A percentile compares a stretch with the other conserved stretches of the same genome.
These are phyloP conservation scores for Auricularia heimuer DNA, from an alignment of 768 basidiomycete genomes.

Conservation along the genomic window DNA sequence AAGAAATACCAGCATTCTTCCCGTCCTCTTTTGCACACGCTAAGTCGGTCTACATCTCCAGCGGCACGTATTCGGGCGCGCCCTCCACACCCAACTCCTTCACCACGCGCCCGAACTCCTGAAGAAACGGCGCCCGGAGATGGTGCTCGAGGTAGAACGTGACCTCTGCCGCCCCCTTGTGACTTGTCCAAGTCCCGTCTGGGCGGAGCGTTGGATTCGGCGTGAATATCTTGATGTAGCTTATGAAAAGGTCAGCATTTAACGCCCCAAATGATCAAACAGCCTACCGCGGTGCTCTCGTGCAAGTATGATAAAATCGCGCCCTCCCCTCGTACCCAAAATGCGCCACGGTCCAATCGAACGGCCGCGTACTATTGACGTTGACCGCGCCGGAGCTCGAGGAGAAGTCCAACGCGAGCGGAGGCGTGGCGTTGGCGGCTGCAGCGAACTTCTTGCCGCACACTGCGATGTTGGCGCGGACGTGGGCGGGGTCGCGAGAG, in stretches of 20 bases:
- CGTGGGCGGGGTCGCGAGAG: background rate
- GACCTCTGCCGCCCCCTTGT: background rate
- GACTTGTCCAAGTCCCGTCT: background rate
- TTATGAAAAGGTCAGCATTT: too few species aligned
- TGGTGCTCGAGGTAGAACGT: background rate
- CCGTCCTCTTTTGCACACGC: too few species aligned
- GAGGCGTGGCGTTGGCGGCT: background rate
- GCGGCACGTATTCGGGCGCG: too few species aligned
- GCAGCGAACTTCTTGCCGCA: background rate
- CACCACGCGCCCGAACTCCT: too few species aligned
- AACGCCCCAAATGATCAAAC: too few species aligned
- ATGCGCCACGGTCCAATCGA: background rate
- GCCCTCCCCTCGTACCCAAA: background rate
- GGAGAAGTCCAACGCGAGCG: background rate
- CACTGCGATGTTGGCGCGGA: background rate
- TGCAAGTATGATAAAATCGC: background rate
- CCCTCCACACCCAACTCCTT: too few species aligned
- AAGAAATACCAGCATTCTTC: too few species aligned
- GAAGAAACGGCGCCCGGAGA: too few species aligned
- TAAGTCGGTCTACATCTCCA: too few species aligned
- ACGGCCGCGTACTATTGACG: background rate
- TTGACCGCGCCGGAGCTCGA: background rate
- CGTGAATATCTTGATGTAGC: background rate
- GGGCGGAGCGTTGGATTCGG: background rate
- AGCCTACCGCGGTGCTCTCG: background rate